Evolutionary conservation across 75 land plant species (phyloP).

Genomic region (Azolla pinnata): DNA sequence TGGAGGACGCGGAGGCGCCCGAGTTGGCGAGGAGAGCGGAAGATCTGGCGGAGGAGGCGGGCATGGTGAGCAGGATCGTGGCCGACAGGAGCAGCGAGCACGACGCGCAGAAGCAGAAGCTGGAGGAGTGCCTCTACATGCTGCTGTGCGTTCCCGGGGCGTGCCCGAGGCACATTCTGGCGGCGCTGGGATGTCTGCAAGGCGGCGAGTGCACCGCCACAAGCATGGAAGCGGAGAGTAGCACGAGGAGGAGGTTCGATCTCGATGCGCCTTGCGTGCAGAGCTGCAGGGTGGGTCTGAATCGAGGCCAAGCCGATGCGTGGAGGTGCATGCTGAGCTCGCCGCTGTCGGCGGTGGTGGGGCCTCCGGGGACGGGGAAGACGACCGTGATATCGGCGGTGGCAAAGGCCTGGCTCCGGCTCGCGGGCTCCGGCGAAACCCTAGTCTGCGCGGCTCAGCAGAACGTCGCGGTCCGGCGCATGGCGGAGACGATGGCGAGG

Average conservation of each 20-base stretch:
- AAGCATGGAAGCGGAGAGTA: no score
- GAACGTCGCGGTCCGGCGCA: slow-evolving; percentile 1
- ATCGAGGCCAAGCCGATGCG: slow-evolving; percentile 3
- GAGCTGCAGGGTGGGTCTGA: background rate
- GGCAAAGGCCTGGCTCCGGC: slow-evolving; percentile 1
- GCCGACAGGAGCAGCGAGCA: background rate
- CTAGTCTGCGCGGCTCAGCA: background rate
- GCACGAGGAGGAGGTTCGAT: background rate
- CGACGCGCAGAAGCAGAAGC: slow-evolving; percentile 3
- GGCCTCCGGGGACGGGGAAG: slow-evolving; percentile 2
- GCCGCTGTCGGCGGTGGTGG: slow-evolving; percentile 1
- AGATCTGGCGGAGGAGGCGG: background rate
- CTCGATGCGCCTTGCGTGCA: background rate
- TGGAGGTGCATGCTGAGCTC: background rate
- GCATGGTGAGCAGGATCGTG: background rate
- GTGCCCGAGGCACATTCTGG: slow-evolving; percentile 2
- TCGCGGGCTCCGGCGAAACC: background rate
- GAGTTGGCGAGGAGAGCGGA: background rate
- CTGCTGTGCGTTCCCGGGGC: slow-evolving; percentile 2
- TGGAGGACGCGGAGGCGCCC: background rate
- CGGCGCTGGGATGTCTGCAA: background rate
- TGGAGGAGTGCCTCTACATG: slow-evolving; percentile 1
- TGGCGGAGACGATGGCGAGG: slow-evolving; percentile 1
- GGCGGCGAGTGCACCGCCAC: background rate
- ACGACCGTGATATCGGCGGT: slow-evolving; percentile 1